A percentile compares a stretch with the other conserved stretches of the same genome.
Conservation (phyloP, 345 rosid species). For the Anastatica hierochuntica region DNA sequence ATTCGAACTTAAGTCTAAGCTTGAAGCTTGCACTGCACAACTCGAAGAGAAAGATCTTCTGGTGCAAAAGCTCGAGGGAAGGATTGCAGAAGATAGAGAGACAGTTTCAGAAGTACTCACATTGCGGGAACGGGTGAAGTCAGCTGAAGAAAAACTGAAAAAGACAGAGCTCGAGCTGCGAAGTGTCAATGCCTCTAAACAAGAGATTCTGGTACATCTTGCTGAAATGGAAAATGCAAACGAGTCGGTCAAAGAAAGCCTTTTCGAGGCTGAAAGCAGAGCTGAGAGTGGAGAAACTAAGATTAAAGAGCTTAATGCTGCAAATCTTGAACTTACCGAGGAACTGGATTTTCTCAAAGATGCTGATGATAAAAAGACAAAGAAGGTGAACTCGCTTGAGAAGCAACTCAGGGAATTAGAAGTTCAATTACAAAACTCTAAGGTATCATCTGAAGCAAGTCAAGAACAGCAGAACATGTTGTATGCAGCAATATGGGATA, state of each 20-base stretch:
- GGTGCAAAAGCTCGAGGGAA: constrained; percentile 50
- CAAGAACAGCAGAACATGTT: constrained; percentile 94
- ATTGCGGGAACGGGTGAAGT: constrained; percentile 44
- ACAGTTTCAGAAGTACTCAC: constrained; percentile 41
- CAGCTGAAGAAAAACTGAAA: constrained; percentile 48
- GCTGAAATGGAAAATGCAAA: constrained; percentile 56
- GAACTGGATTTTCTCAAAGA: constrained; percentile 73
- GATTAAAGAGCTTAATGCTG: constrained; percentile 48
- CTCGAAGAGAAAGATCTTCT: constrained; percentile 38
- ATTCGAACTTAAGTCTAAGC: constrained; percentile 41
- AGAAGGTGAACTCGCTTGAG: constrained; percentile 70
- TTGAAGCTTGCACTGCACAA: constrained; percentile 36
- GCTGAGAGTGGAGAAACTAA: constrained; percentile 65
- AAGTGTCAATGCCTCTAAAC: constrained; percentile 39
- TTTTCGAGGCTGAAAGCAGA: constrained; percentile 56
- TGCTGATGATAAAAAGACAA: constrained; percentile 41
- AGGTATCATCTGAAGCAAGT: constrained; percentile 66
- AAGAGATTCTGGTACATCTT: constrained; percentile 57
- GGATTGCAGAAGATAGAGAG: constrained; percentile 26
- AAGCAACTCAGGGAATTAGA: constrained; percentile 70
- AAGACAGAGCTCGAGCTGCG: constrained; percentile 36
- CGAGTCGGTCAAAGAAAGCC: constrained; percentile 56
- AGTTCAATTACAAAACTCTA: constrained; percentile 58
- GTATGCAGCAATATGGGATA: constrained; percentile 97
- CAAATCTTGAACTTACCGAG: constrained; percentile 68